Conservation (phyloP, 495 filamentous ascomycete species). For the Elasticomyces elasticus region DNA sequence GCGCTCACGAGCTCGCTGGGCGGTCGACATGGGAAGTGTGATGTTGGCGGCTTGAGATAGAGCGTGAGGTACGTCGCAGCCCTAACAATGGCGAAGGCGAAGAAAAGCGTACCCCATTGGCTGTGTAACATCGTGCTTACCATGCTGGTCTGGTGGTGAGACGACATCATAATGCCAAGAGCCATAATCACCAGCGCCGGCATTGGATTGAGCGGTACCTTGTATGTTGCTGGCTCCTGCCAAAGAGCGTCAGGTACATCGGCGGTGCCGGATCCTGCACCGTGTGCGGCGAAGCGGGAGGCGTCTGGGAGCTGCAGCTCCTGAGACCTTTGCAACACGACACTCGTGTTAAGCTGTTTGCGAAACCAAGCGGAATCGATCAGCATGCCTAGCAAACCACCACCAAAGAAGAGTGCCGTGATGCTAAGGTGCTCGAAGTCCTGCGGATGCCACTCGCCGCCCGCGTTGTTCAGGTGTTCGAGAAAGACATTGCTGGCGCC, state of each 20-base stretch:
- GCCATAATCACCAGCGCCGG: slow-evolving; percentile 78
- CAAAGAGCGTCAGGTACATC: slow-evolving; percentile 40
- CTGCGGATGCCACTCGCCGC: slow-evolving; percentile 57
- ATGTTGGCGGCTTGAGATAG: slow-evolving; percentile 74
- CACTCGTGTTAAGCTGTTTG: slow-evolving; percentile 57
- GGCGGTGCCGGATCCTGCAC: not conserved
- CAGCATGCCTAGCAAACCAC: slow-evolving; percentile 90
- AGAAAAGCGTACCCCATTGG: slow-evolving; percentile 84
- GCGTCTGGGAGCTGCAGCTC: slow-evolving; percentile 13
- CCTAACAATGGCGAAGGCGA: slow-evolving; percentile 69
- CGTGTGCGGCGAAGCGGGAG: slow-evolving; percentile 15
- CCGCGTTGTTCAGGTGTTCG: slow-evolving; percentile 71
- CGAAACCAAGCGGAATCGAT: slow-evolving; percentile 69
- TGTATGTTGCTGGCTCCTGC: slow-evolving; percentile 55
- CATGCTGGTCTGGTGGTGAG: slow-evolving; percentile 77
- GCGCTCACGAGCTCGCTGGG: slow-evolving; percentile 77
- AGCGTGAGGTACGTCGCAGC: slow-evolving; percentile 68
- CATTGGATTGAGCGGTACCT: slow-evolving; percentile 77
- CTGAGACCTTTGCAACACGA: slow-evolving; percentile 29
- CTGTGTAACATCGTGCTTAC: slow-evolving; percentile 86
- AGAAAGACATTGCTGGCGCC: slow-evolving; percentile 85
- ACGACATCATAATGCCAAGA: slow-evolving; percentile 88
- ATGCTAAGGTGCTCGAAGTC: slow-evolving; percentile 93
- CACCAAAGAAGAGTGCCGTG: slow-evolving; percentile 87
- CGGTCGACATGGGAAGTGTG: slow-evolving; percentile 76